A percentile compares a stretch with the other conserved stretches of the same genome.
phyloP scores from a whole-genome alignment of 805 yeast genomes.

The Spathaspora hagerdaliae region DNA sequence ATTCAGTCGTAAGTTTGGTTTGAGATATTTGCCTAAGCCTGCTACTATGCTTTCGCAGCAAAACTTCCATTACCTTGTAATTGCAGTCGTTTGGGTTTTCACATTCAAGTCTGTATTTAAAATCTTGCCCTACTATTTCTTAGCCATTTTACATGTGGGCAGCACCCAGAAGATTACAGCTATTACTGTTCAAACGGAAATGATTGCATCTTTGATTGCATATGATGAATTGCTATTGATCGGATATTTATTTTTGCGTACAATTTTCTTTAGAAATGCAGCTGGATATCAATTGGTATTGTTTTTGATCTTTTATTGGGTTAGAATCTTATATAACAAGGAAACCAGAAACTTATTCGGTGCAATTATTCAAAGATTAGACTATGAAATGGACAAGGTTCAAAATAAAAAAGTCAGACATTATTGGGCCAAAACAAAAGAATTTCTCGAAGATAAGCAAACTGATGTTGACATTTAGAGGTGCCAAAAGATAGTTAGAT shows the following conservation, averaged over 20 bases:
- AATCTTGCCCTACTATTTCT: conserved; percentile 53
- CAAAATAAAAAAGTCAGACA: conserved; percentile 43
- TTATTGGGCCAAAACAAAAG: conserved; percentile 33
- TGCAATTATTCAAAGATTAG: conserved; percentile 40
- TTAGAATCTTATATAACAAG: conserved; percentile 56
- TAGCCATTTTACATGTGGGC: conserved; percentile 57
- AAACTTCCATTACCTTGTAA: conserved; percentile 64
- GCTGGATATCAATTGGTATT: conserved; percentile 65
- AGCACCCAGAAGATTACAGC: conserved; percentile 35
- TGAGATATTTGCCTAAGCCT: conserved; percentile 54
- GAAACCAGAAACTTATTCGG: conserved; percentile 43
- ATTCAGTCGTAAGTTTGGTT: conserved; percentile 55
- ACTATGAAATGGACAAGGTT: conserved; percentile 34
- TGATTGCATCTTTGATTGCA: conserved; percentile 47
- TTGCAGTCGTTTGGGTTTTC: conserved; percentile 57
- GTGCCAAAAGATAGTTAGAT: no score
- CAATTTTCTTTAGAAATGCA: conserved; percentile 59
- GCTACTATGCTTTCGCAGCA: conserved; percentile 65
- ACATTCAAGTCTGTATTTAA: conserved; percentile 65
- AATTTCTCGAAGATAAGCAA: conserved; percentile 24
- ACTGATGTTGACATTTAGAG: neutral
- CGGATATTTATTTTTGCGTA: conserved; percentile 52
- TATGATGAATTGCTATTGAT: conserved; percentile 58
- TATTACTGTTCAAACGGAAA: conserved; percentile 32
- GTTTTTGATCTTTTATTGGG: conserved; percentile 63